phyloP scores from a whole-genome alignment of 176 grass and related monocot species.

The Bothriochloa decipiens region DNA sequence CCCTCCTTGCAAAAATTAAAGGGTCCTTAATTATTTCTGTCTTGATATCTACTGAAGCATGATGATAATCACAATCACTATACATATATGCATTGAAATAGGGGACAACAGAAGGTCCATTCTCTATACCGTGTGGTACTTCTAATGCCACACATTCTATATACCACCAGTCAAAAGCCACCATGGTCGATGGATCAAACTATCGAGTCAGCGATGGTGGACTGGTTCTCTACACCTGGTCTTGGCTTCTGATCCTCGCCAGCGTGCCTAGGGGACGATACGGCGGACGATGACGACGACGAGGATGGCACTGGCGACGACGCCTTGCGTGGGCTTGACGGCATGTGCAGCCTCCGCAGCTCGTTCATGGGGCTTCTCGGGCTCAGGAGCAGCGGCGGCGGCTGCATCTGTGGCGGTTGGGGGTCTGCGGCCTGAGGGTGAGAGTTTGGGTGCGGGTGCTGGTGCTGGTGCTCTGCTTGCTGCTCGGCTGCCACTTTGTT shows the following conservation, averaged over 20 bases:
- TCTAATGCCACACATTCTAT: neutral
- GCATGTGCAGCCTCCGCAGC: constrained; percentile 46
- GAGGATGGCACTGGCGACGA: constrained; percentile 20
- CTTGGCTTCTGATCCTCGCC: constrained; percentile 49
- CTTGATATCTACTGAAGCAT: constrained; percentile 13
- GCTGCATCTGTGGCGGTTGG: constrained; percentile 30
- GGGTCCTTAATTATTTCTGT: constrained; percentile 40
- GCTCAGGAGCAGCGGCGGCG: constrained; percentile 51
- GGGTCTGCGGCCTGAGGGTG: constrained; percentile 35
- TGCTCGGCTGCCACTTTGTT: constrained; percentile 52
- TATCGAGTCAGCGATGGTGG: constrained; percentile 57
- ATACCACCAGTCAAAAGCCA: neutral
- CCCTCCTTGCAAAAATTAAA: constrained; percentile 35
- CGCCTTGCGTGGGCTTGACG: constrained; percentile 35
- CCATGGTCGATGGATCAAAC: constrained; percentile 29
- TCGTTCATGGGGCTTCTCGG: constrained; percentile 51
- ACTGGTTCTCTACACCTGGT: constrained; percentile 10
- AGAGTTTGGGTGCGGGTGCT: neutral
- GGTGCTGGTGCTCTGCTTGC: constrained; percentile 41
- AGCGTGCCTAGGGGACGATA: constrained; percentile 39
- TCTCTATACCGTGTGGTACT: neutral
- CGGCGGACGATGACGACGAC: constrained; percentile 37
- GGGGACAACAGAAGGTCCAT: constrained; percentile 15
- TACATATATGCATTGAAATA: constrained; percentile 16
- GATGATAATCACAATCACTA: neutral